Conservation (phyloP, 345 rosid genomes). For the Moricandia moricandioides region DNA sequence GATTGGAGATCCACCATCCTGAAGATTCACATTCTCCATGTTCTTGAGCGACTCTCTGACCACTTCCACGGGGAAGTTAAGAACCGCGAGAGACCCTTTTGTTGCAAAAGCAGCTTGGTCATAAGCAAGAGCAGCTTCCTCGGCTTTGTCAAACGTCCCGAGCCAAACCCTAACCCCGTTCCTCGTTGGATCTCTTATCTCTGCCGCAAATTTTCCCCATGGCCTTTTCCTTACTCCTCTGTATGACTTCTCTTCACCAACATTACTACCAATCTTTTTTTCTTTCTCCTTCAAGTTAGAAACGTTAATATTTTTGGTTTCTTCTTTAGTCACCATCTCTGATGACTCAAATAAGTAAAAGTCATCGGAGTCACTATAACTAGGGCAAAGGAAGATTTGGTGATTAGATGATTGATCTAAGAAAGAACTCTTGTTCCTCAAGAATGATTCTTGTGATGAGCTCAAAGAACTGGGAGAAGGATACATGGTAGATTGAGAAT, state of each 20-base stretch:
- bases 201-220: slow-evolving; percentile 79
- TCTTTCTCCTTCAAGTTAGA: slow-evolving; percentile 36
- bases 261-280: slow-evolving; percentile 26
- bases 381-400: slow-evolving; percentile 38
- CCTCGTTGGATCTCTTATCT: slow-evolving; percentile 66
- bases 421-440: slow-evolving; percentile 43
- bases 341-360: slow-evolving; percentile 38
- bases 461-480: slow-evolving; percentile 39
- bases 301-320: slow-evolving; percentile 24
- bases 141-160: slow-evolving; percentile 67
- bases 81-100: slow-evolving; percentile 54
- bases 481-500: slow-evolving; percentile 33
- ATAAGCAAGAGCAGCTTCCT: slow-evolving; percentile 73
- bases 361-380: slow-evolving; percentile 44
- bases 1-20: slow-evolving; percentile 65
- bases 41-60: slow-evolving; percentile 55
- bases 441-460: slow-evolving; percentile 43
- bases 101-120: slow-evolving; percentile 72
- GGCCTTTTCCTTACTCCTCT: slow-evolving; percentile 74
- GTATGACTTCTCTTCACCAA: slow-evolving; percentile 44
- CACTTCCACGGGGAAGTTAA: slow-evolving; percentile 58
- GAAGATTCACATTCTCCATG: slow-evolving; percentile 44
- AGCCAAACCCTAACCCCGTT: slow-evolving; percentile 74
- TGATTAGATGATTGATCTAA: slow-evolving; percentile 29
- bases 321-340: slow-evolving; percentile 36